Evolutionary conservation across 106 monocot genomes (phyloP).

Genomic region (Narthecium ossifragum): DNA sequence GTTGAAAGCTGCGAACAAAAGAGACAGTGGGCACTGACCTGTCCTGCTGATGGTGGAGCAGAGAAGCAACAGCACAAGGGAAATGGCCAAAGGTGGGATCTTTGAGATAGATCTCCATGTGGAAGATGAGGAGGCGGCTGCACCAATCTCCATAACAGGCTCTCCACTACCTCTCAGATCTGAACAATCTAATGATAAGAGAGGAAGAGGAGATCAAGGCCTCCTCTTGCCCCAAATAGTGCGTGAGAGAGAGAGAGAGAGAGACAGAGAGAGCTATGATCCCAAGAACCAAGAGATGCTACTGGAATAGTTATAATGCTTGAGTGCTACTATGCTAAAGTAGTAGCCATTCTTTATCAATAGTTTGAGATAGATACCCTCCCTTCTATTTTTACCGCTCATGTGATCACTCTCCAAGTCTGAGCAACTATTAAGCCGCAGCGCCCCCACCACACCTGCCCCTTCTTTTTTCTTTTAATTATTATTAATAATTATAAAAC

Average conservation of each 20-base stretch:
- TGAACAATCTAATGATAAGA: no score
- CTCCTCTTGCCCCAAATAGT: not conserved
- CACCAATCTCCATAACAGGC: slow-evolving; percentile 3
- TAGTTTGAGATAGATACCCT: no score
- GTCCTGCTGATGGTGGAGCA: slow-evolving; percentile 15
- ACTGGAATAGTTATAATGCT: no score
- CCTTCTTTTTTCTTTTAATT: no score
- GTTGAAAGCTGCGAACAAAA: not conserved
- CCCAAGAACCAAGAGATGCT: no score
- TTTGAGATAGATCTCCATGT: slow-evolving; percentile 12
- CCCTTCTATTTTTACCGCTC: no score
- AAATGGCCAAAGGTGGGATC: slow-evolving; percentile 12
- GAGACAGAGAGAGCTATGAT: not conserved
- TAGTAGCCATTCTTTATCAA: no score
- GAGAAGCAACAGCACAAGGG: slow-evolving; percentile 17
- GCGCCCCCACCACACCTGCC: no score
- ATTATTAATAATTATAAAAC: no score
- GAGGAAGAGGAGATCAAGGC: not conserved
- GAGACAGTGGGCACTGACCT: slow-evolving; percentile 21
- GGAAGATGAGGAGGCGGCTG: slow-evolving; percentile 4
- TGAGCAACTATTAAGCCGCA: no score
- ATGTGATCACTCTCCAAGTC: no score
- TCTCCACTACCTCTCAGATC: not conserved
- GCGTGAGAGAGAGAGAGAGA: not conserved
- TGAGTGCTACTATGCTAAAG: no score